Evolutionary conservation across 179 eudicot genomes (phyloP), one percentile per base, ranked within the genome.

Genomic region (Sideroxylon spinosum): DNA sequence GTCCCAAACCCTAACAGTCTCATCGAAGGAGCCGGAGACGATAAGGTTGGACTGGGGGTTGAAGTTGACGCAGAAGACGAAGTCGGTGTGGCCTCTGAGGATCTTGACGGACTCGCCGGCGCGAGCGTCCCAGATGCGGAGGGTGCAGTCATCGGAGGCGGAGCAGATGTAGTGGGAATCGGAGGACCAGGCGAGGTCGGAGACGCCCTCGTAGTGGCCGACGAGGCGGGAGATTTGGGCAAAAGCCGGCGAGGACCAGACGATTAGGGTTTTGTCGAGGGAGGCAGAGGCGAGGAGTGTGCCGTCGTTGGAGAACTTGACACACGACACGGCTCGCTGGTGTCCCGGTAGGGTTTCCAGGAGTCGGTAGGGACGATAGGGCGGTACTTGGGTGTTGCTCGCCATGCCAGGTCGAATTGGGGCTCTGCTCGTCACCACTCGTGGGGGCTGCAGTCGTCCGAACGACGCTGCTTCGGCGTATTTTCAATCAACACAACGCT

Each of bases 101-200:
- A 86, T 89, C 72, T 95, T 95, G 14, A 95, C 88, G 74, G 89
- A 87, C n/a, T 87, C 88, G 78, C 79, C 85, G 49, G 87, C 62
- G 29, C 85, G 91, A 1, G 95, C 90, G 82, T 90, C 95, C 98
- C 98, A 95, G 55, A 95, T 95, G 52, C 93, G 90, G 79, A 93
- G 79, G 71, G 95, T 90, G 29, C 82, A 78, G 68, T 95, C 99
- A 84, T 95, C 99, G 82, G 99, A 93, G 67, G 99, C 99, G 78
- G 99, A 93, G 87, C 92, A 90, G 65, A 95, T 75, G 88, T 95
- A 95, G 78, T 85, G 91, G 55, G 90, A 86, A 60, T 93, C 97
- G 74, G 93, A 89, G 78, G 99, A 95, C 95, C 95, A 95, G 11
- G 98, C 88, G 49, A 95, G 88, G 76, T 95, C 99, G 80, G 89